phyloP scores from a whole-genome alignment of 192 early-diverging fungal genomes.

The Gonapodya sp. region DNA sequence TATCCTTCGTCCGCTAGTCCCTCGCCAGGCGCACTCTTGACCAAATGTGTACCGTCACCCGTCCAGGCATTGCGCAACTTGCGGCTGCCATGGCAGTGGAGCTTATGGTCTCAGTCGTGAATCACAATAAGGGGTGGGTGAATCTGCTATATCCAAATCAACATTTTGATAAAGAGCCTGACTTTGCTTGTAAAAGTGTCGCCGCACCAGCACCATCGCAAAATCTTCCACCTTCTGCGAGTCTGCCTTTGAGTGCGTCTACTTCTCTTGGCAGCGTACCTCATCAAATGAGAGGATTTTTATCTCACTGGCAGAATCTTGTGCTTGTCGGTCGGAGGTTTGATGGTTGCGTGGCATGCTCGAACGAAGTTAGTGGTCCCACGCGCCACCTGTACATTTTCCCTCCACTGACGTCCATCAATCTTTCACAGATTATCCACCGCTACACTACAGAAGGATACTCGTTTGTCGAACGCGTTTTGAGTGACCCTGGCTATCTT shows the following conservation, averaged over 20 bases:
- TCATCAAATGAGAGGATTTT: conserved; percentile 92
- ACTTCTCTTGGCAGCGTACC: conserved; percentile 63
- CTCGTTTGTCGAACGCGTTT: conserved; percentile 64
- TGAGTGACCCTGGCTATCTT: conserved; percentile 64
- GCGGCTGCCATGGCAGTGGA: conserved; percentile 83
- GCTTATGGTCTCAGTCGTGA: conserved; percentile 75
- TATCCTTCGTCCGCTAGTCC: conserved; percentile 38
- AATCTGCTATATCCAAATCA: background rate
- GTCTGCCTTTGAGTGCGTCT: conserved; percentile 12
- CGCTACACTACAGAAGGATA: conserved; percentile 57
- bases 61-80: conserved; percentile 87
- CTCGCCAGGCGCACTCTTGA: conserved; percentile 87
- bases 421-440: conserved; percentile 28
- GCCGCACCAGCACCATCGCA: conserved; percentile 19
- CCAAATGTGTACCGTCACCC: conserved; percentile 96
- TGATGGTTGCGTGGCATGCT: conserved; percentile 87
- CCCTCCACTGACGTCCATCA: background rate
- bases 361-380: conserved; percentile 32
- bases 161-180: background rate
- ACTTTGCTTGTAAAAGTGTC: background rate
- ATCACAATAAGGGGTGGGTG: conserved; percentile 72
- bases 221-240: conserved; percentile 25
- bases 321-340: conserved; percentile 75
- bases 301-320: conserved; percentile 75
- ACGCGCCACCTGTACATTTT: background rate